Conservation (phyloP, 2,329 filamentous ascomycete genomes). For the Talaromyces atroroseus region DNA sequence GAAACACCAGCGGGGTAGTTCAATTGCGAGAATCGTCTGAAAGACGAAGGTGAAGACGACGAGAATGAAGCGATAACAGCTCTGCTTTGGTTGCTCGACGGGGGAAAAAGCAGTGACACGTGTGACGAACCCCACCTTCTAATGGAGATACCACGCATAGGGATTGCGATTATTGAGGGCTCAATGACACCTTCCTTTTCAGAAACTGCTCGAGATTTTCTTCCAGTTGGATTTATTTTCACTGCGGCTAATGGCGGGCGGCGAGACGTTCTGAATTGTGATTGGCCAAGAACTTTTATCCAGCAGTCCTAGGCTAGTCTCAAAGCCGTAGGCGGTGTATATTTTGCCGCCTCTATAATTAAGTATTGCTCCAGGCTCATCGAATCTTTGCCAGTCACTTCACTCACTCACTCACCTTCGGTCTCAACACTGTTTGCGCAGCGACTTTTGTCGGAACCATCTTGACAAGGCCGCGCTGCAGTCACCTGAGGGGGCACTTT, state of each 20-base stretch:
- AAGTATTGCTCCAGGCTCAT: neutral
- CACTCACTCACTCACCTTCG: neutral
- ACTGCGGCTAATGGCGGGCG: neutral
- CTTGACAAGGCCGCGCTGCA: neutral
- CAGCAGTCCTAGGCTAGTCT: neutral
- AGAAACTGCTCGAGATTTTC: neutral
- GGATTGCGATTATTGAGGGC: neutral
- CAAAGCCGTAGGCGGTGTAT: neutral
- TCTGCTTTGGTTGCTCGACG: neutral
- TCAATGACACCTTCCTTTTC: neutral
- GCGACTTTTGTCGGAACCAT: neutral
- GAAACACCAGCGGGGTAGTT: neutral
- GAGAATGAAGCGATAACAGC: neutral
- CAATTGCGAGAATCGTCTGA: constrained; percentile 1
- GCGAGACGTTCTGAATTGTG: neutral
- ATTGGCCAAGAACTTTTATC: neutral
- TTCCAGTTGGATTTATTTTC: neutral
- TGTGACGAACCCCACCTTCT: neutral
- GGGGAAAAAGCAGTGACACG: neutral
- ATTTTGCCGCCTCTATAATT: neutral
- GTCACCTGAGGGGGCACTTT: neutral
- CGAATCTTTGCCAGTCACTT: neutral
- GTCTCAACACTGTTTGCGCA: neutral
- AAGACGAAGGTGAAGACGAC: neutral
- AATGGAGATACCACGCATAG: neutral